phyloP scores from a whole-genome alignment of 345 rosid species.

The Melaleuca alternifolia region DNA sequence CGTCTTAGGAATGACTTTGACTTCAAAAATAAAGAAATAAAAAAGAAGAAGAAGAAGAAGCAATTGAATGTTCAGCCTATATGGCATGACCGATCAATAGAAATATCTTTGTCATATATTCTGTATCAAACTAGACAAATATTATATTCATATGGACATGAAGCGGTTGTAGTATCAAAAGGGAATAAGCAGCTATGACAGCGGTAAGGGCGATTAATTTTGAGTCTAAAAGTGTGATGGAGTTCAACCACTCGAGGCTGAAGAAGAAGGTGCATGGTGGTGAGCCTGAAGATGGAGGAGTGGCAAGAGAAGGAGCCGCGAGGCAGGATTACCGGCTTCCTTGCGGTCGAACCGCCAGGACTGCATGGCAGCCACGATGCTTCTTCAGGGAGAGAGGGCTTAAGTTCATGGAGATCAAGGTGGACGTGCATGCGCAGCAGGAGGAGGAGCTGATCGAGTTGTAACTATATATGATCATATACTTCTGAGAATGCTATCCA shows the following conservation, averaged over 20 bases:
- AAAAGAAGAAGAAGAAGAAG: no score
- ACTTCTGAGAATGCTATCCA: no score
- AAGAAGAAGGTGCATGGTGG: slow-evolving; percentile 49
- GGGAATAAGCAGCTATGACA: background rate
- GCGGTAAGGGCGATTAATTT: background rate
- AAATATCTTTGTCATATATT: no score
- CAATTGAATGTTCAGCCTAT: no score
- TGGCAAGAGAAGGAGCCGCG: slow-evolving; percentile 12
- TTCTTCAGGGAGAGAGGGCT: slow-evolving; percentile 45
- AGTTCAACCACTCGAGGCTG: slow-evolving; percentile 58
- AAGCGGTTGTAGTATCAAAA: slow-evolving; percentile 25
- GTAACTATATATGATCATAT: no score
- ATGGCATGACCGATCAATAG: no score
- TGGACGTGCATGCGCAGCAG: slow-evolving; percentile 54
- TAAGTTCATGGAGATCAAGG: slow-evolving; percentile 60
- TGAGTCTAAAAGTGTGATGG: slow-evolving; percentile 30
- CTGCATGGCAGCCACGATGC: slow-evolving; percentile 53
- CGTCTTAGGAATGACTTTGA: no score
- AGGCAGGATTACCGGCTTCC: slow-evolving; percentile 54
- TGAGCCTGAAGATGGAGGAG: slow-evolving; percentile 30
- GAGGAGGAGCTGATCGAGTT: slow-evolving; percentile 43
- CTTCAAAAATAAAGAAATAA: no score
- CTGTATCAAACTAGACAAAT: no score
- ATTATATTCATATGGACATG: background rate
- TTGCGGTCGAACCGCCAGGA: slow-evolving; percentile 73